Base-by-base conservation (phyloP, 1,139 yeast species). In the Saccharomyces hybrid region DNA sequence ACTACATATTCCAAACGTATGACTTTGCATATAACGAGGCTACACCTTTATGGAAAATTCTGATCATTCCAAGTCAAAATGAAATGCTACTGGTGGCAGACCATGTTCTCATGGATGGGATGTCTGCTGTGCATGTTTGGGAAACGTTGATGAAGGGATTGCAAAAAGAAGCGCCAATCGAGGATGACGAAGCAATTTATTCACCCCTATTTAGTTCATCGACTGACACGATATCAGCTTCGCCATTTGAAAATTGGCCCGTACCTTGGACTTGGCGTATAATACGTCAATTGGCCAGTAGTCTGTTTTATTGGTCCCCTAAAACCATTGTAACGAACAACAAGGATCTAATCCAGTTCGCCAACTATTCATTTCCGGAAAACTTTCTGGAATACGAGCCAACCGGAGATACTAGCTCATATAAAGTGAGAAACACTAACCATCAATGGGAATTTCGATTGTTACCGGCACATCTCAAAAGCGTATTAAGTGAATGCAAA, bases 31-130 rank as follows among this genome's bases (percentile, higher is more conserved):
- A 61, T 50, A 51, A 50, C 42, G 52, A 34, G 2, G 54, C 60
- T 12, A 52, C 51, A 26, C 66, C 66, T 4, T 48, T 66, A 11
- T 67, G 70, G 70, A 66, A 61, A 51, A 19, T 67, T 6, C 42
- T 66, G 7, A 49, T 63, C 2, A 28, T 64, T 2, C 60, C 60
- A 5, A 48, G 52, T 21, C 48, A 52, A 9, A 59, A 57, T 12
- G 56, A 55, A 19, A 29, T 64, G 34, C 28, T 64, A 8, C 49
- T 66, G 19, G 51, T 62, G 16, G 52, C 61, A 12, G 67, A 64
- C 44, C 71, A 67, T 53, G 57, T 58, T 2, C 52, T 66, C n/a
- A 61, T 62, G 49, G 71, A 67, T 58, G 71, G 71, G 11, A 58
- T 65, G 52, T 61, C 69, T 2, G 56, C 62, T 24, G 60, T 61